Conservation (phyloP, 768 basidiomycete genomes). For the Mycena galopus region DNA sequence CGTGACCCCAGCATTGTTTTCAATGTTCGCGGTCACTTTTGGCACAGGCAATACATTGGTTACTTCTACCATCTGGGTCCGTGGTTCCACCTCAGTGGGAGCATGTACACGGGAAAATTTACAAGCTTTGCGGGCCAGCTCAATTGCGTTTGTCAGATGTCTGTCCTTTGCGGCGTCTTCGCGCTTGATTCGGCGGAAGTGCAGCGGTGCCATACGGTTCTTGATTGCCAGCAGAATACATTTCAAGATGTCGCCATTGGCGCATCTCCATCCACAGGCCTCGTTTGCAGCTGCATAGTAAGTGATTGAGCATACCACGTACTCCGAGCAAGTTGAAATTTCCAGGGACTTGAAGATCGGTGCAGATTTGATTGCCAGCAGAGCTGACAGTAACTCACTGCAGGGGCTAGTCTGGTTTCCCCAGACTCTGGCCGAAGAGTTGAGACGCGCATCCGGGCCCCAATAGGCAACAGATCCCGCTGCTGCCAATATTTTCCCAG, state of each 20-base stretch:
- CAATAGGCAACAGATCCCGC: no score
- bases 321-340: neutral
- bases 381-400: no score
- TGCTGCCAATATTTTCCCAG: no score
- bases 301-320: neutral
- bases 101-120: neutral
- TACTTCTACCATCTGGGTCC: no score
- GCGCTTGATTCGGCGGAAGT: neutral
- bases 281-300: neutral
- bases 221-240: neutral
- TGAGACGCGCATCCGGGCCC: no score
- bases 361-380: neutral
- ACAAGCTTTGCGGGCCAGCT: neutral
- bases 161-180: neutral
- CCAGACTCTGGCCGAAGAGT: no score
- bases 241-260: neutral
- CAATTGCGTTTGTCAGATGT: neutral
- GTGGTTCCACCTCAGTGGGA: no score
- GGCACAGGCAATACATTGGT: neutral
- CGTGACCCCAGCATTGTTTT: neutral
- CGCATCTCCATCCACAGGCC: conserved; percentile 3
- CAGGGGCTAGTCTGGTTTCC: no score
- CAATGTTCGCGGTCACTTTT: neutral
- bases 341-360: neutral
- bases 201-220: neutral